These are phyloP conservation scores for Diaporthe capsici DNA, from an alignment of 2,329 filamentous ascomycete species.

Conservation along the genomic window DNA sequence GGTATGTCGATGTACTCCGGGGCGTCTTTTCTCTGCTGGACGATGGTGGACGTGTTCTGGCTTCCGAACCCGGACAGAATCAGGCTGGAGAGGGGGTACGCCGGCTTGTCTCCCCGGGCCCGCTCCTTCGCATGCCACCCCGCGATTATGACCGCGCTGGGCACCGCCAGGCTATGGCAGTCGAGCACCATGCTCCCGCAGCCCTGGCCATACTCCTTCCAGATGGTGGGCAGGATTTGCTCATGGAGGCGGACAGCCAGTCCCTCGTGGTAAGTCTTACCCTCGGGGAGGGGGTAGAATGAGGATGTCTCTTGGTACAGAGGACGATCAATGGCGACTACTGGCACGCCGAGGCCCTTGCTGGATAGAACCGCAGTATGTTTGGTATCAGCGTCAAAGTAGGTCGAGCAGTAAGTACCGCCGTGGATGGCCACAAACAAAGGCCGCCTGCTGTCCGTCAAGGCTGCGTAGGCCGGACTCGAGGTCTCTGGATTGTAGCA, in stretches of 20 bases:
- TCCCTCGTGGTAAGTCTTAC: slow-evolving; percentile 35
- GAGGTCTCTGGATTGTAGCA: slow-evolving; percentile 12
- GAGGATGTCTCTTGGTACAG: slow-evolving; percentile 42
- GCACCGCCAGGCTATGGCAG: slow-evolving; percentile 44
- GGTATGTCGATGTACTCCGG: slow-evolving; percentile 32
- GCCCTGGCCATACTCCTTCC: slow-evolving; percentile 42
- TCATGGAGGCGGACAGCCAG: slow-evolving; percentile 28
- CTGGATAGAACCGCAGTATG: slow-evolving; percentile 40
- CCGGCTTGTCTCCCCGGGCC: background rate
- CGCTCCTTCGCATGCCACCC: slow-evolving; percentile 36
- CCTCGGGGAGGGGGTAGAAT: slow-evolving; percentile 36
- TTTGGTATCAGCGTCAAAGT: slow-evolving; percentile 44
- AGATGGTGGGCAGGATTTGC: slow-evolving; percentile 42
- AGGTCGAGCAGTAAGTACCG: slow-evolving; percentile 42
- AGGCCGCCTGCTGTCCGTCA: slow-evolving; percentile 32
- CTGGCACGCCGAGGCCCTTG: slow-evolving; percentile 42
- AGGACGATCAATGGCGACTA: slow-evolving; percentile 45
- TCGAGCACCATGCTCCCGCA: slow-evolving; percentile 44
- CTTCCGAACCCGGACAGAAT: slow-evolving; percentile 45
- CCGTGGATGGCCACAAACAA: slow-evolving; percentile 45
- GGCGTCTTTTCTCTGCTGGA: background rate
- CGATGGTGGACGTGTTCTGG: background rate
- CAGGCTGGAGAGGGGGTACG: slow-evolving; percentile 44
- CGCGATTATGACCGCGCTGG: slow-evolving; percentile 43
- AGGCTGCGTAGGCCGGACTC: background rate